Percentiles rank a stretch among this genome's conserved stretches.
Evolutionary conservation across 2,329 filamentous ascomycete genomes (phyloP).

Genomic region (Podosphaera xanthii): DNA sequence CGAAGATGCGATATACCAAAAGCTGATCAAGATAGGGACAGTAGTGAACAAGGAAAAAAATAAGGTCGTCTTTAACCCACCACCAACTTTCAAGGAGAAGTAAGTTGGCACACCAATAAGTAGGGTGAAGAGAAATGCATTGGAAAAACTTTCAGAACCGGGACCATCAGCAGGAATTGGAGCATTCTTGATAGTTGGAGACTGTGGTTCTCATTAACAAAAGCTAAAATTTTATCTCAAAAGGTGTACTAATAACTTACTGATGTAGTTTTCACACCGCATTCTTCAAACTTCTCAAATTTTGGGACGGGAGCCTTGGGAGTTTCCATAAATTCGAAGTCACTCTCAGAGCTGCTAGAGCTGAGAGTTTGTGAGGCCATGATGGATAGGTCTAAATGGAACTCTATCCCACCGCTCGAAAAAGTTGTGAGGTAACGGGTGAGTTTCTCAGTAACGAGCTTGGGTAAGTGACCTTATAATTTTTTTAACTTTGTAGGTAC

Average conservation of each 20-base stretch:
- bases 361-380: slow-evolving; percentile 27
- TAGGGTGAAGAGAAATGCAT: slow-evolving; percentile 48
- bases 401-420: slow-evolving; percentile 4
- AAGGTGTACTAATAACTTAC: slow-evolving; percentile 18
- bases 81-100: slow-evolving; percentile 60
- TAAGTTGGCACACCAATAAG: slow-evolving; percentile 54
- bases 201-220: slow-evolving; percentile 26
- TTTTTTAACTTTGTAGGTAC: no score
- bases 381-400: slow-evolving; percentile 10
- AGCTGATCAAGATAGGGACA: slow-evolving; percentile 56
- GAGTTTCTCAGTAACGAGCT: no score
- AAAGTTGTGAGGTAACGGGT: no score
- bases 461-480: no score
- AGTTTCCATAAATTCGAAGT: slow-evolving; percentile 43
- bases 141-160: slow-evolving; percentile 72
- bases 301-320: slow-evolving; percentile 26
- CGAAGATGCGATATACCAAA: slow-evolving; percentile 61
- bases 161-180: slow-evolving; percentile 77
- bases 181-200: slow-evolving; percentile 75
- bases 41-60: slow-evolving; percentile 65
- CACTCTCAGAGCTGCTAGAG: slow-evolving; percentile 25
- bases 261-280: slow-evolving; percentile 30
- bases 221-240: not conserved
- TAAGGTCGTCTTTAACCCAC: slow-evolving; percentile 67
- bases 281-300: slow-evolving; percentile 28